Base-by-base conservation (phyloP, 2,329 filamentous ascomycete genomes). In the Fusarium sp. region DNA sequence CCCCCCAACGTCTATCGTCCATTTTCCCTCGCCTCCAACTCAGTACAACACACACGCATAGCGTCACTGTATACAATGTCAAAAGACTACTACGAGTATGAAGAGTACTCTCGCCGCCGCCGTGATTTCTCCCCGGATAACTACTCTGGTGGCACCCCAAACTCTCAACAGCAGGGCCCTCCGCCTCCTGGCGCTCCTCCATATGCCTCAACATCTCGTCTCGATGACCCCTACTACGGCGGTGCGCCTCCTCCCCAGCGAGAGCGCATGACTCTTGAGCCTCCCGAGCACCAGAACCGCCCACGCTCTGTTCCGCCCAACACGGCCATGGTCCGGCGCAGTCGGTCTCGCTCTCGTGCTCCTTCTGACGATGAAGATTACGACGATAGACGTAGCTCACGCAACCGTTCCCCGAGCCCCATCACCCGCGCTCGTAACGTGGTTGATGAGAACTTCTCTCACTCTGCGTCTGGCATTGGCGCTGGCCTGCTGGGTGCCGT, bases 401-500 rank as follows among this genome's bases (percentile, higher is more conserved):
- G 74, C 75, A 67, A 64, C 12, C 71, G 73, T 45, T 73, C 74
- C 6, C 67, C 70, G 22, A 80, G 78, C 37, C 81, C 84, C 9
- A 57, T 83, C 7, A 75, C 76, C 48, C 82, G 82, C 65, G 81
- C 83, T 8, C 80, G 81, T 32, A 66, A 80, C 32, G 80, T 80
- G 14, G 76, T 86, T 45, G 78, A 83, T 46, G 78, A 82, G 62
- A 83, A 82, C 48, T 87, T 88, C 70, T 83, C 83, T 40, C 80
- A 82, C 54, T 84, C 84, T 7, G 79, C 79, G 3, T 79, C 83
- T 1, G 86, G 86, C 6, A 77, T 88, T 4, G 85, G 85, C 41
- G 82, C 83, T 10, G 83, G 85, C 25, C 80, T 88, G 11, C 75
- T 88, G 4, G 86, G 86, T 18, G 86, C 86, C 24, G 79, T 88